Evolutionary conservation across 129 eudicot genomes (phyloP).

Genomic region (Arctium minus): DNA sequence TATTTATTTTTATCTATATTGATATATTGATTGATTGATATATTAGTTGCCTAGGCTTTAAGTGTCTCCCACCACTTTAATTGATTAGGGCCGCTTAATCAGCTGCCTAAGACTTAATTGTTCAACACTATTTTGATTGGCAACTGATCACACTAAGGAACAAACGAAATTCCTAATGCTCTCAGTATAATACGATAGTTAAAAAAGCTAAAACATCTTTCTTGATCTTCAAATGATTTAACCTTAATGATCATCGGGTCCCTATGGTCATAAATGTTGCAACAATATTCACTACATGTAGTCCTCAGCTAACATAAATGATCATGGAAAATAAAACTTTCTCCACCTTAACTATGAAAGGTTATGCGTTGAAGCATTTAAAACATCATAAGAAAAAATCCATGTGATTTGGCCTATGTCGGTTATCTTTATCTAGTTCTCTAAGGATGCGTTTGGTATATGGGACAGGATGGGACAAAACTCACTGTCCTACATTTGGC

Average conservation of each 20-base stretch:
- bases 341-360: not conserved
- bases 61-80: too few relatives aligned
- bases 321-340: not conserved
- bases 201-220: not conserved
- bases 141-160: not conserved
- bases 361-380: not conserved
- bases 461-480: too few relatives aligned
- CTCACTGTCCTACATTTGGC: too few relatives aligned
- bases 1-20: too few relatives aligned
- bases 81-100: not conserved
- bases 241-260: too few relatives aligned
- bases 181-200: not conserved
- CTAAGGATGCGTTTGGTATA: too few relatives aligned
- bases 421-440: conserved; percentile 41
- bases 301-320: not conserved
- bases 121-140: not conserved
- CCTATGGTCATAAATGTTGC: too few relatives aligned
- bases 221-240: not conserved
- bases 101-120: too few relatives aligned
- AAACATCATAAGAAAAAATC: conserved; percentile 6
- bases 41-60: too few relatives aligned
- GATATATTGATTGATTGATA: too few relatives aligned
- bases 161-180: not conserved
- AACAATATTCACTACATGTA: not conserved
- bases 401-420: conserved; percentile 19